Evolutionary conservation across 2,329 filamentous ascomycete genomes (phyloP).

Genomic region (Fusarium devonianum): DNA sequence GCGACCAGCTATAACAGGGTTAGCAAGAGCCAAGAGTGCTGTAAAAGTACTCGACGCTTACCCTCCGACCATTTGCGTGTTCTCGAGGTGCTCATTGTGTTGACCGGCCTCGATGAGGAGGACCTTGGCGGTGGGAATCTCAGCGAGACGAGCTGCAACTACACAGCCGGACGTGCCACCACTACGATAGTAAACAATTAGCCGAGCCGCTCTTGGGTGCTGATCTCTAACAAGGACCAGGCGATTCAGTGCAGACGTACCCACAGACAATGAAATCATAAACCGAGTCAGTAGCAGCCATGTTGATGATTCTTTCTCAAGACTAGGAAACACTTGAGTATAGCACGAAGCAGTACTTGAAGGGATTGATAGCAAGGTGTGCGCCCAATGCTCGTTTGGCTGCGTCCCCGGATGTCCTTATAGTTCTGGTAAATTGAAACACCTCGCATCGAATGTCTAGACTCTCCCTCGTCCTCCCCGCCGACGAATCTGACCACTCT

Average conservation of each 20-base stretch:
- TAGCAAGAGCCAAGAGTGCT: not conserved
- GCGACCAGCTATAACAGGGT: slow-evolving; percentile 46
- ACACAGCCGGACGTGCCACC: slow-evolving; percentile 50
- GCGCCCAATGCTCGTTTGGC: not conserved
- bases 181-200: slow-evolving; percentile 24
- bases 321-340: not conserved
- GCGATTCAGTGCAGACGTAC: slow-evolving; percentile 33
- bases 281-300: slow-evolving; percentile 31
- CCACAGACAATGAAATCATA: slow-evolving; percentile 49
- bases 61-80: slow-evolving; percentile 60
- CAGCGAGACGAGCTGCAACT: slow-evolving; percentile 48
- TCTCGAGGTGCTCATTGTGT: slow-evolving; percentile 54
- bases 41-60: slow-evolving; percentile 32
- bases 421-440: not conserved
- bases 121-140: slow-evolving; percentile 42
- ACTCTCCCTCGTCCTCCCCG: not conserved
- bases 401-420: slow-evolving; percentile 15
- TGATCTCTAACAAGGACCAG: not conserved
- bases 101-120: slow-evolving; percentile 50
- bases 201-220: not conserved
- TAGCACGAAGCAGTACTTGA: not conserved
- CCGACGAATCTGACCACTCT: slow-evolving; percentile 2
- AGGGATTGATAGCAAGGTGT: no score
- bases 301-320: slow-evolving; percentile 6
- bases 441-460: not conserved